Evolutionary conservation across 441 rosid genomes (phyloP), one percentile per base, ranked within the genome.

Genomic region (Populus tomentosa): DNA sequence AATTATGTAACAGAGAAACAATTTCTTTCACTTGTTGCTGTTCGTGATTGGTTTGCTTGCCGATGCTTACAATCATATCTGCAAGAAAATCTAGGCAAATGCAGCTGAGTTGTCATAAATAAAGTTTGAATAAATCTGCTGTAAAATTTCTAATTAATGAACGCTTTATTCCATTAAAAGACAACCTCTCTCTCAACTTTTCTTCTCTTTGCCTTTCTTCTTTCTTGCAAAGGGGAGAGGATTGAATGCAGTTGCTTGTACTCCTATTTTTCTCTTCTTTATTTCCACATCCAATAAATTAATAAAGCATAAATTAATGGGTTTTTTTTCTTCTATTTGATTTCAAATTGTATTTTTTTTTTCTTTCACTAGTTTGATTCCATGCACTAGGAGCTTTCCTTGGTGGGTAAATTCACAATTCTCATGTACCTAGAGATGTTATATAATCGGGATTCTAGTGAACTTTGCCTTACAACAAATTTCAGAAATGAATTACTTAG

Each of bases 1-100:
- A 30, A n/a, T 32, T 33, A 62, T 7, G 40, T 6, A 14, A 13
- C 3, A 13, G 21, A 62, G 50, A 20, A 72, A 82, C 81, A 40
- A 2, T 50, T 75, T 80, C 95, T 62, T 1, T 87, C 1, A 63
- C 71, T 1, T 28, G 88, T 11, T 77, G 91, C 24, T 86, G 83
- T 59, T 69, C 73, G 6, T 67, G 90, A 4, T 38, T 84, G 63
- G 1, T 84, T 74, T 69, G 75, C 50, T 69, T 90, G 75, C 70
- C 88, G 75, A 38, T 82, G 36, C 88, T 92, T 32, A 81, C 94
- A 0, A n/a, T 88, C 76, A 63, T 80, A 70, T 81, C 91, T 61
- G 89, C 92, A 50, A 77, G 69, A 33, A 86, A 85, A 67, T 84
- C 92, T 14, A 75, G 89, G 69, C 82, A 84, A 38, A 77, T 75